Conservation (phyloP, 805 yeast species). For the Yamadazyma philogaea region DNA sequence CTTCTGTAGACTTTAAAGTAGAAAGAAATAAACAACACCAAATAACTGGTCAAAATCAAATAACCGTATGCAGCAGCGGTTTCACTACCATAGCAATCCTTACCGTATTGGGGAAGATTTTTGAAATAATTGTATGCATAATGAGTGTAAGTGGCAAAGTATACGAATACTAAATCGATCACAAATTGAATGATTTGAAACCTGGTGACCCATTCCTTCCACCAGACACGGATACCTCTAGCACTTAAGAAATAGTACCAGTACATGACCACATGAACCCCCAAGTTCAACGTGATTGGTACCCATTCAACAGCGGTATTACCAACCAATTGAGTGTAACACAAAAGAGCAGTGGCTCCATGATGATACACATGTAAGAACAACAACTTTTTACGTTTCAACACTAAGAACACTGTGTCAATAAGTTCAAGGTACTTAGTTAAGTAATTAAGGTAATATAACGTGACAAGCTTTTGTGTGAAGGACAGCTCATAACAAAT, state of each 20-base stretch:
- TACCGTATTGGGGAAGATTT: conserved; percentile 63
- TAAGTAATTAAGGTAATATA: conserved; percentile 89
- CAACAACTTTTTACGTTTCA: conserved; percentile 86
- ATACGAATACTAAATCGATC: conserved; percentile 84
- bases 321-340: conserved; percentile 91
- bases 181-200: conserved; percentile 92
- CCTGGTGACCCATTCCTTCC: conserved; percentile 99
- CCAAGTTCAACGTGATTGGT: conserved; percentile 81
- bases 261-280: conserved; percentile 95
- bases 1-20: conserved; percentile 75
- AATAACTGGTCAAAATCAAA: conserved; percentile 80
- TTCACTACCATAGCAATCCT: conserved; percentile 84
- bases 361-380: conserved; percentile 96
- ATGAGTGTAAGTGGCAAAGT: conserved; percentile 90
- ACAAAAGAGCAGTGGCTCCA: conserved; percentile 94
- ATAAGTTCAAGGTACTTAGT: conserved; percentile 85
- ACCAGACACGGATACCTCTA: conserved; percentile 94
- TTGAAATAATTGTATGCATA: conserved; percentile 68
- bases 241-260: conserved; percentile 94
- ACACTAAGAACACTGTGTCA: conserved; percentile 88
- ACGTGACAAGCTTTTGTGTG: conserved; percentile 76
- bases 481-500: conserved; percentile 77
- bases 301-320: conserved; percentile 93
- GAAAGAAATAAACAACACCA: conserved; percentile 87
- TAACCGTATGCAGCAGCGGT: conserved; percentile 92